Conservation (phyloP, 805 yeast genomes). For the Ogataea pini region DNA sequence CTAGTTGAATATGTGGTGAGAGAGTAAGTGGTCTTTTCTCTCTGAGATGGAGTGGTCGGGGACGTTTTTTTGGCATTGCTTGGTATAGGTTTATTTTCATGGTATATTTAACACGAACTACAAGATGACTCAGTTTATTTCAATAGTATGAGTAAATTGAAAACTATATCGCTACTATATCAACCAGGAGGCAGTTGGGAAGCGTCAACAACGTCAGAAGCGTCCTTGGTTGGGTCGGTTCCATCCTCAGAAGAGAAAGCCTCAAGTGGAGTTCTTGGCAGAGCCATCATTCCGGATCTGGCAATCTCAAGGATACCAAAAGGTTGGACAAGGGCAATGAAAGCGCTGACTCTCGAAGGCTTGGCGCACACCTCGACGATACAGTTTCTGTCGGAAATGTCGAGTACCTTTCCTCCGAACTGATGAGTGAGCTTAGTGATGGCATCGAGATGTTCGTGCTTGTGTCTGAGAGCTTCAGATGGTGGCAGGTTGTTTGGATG, state of each 20-base stretch:
- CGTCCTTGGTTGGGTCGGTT: conserved; percentile 50
- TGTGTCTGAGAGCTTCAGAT: conserved; percentile 91
- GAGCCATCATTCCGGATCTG: conserved; percentile 98
- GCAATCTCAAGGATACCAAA: conserved; percentile 96
- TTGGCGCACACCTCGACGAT: conserved; percentile 93
- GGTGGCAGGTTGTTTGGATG: conserved; percentile 91
- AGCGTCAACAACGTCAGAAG: conserved; percentile 77
- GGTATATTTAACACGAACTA: neutral
- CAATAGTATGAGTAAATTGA: neutral
- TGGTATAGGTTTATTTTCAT: neutral
- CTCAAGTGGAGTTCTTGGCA: conserved; percentile 91
- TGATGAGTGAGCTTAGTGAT: conserved; percentile 76
- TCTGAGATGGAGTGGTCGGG: too few species aligned
- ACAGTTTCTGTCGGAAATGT: conserved; percentile 90
- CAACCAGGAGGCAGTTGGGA: conserved; percentile 95
- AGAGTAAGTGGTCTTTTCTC: too few species aligned
- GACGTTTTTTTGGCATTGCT: neutral
- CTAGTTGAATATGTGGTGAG: too few species aligned
- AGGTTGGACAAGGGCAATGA: conserved; percentile 87
- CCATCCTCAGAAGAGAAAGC: conserved; percentile 48
- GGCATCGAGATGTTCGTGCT: conserved; percentile 84
- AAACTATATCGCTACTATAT: conserved; percentile 3
- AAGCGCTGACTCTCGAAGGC: conserved; percentile 85
- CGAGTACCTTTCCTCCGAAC: conserved; percentile 92
- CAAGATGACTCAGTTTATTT: too few species aligned